Conservation (phyloP, 1,284 basidiomycete genomes). For the Phylloboletellus chloephorus region DNA sequence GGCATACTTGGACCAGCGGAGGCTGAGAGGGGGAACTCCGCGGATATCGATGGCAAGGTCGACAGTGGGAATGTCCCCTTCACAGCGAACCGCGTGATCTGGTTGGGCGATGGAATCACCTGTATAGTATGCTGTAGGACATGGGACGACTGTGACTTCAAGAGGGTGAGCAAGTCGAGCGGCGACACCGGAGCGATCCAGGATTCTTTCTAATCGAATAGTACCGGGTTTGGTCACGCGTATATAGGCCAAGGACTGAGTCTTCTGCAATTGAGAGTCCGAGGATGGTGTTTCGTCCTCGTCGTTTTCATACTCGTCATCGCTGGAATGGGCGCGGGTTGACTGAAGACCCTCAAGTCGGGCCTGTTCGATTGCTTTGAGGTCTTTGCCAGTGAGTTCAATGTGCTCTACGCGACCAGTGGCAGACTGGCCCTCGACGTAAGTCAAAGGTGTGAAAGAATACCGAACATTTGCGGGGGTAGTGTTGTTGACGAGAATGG, state of each 20-base stretch:
- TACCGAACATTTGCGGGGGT: slow-evolving; percentile 72
- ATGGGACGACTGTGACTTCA: slow-evolving; percentile 76
- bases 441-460: slow-evolving; percentile 67
- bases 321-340: slow-evolving; percentile 44
- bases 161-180: slow-evolving; percentile 60
- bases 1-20: slow-evolving; percentile 69
- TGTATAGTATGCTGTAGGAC: slow-evolving; percentile 70
- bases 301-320: slow-evolving; percentile 55
- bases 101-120: slow-evolving; percentile 38
- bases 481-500: slow-evolving; percentile 89
- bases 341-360: slow-evolving; percentile 49
- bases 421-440: slow-evolving; percentile 35
- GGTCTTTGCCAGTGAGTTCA: slow-evolving; percentile 58
- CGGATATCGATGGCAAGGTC: slow-evolving; percentile 63
- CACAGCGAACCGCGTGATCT: slow-evolving; percentile 59
- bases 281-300: slow-evolving; percentile 39
- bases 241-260: slow-evolving; percentile 71
- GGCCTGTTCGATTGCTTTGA: slow-evolving; percentile 59
- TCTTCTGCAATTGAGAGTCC: slow-evolving; percentile 50
- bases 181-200: slow-evolving; percentile 64
- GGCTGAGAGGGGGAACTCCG: slow-evolving; percentile 75
- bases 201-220: slow-evolving; percentile 65
- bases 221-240: slow-evolving; percentile 66
- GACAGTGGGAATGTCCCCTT: slow-evolving; percentile 60
- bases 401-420: slow-evolving; percentile 46